These are phyloP conservation scores for Brassica nigra DNA, from an alignment of 345 rosid species.

Conservation along the genomic window DNA sequence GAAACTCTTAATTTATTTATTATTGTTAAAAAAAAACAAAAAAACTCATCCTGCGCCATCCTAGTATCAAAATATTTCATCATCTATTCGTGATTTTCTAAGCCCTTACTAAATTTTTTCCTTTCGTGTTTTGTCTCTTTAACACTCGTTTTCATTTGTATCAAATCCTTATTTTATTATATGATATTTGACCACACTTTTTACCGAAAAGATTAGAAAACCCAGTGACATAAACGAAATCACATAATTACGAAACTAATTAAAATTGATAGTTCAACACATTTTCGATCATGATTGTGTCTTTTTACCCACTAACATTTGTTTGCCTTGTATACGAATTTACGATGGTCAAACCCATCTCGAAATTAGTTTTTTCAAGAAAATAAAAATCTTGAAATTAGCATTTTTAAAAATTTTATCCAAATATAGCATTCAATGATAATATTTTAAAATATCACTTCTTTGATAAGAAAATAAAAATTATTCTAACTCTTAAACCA, in stretches of 20 bases:
- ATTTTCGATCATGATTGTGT: background rate
- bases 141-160: background rate
- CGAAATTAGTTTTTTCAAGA: no score
- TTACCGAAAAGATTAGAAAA: slow-evolving; percentile 1
- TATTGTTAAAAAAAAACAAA: no score
- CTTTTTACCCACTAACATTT: background rate
- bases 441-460: background rate
- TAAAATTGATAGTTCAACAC: background rate
- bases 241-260: background rate
- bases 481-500: no score
- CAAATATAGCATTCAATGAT: background rate
- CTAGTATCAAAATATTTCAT: background rate
- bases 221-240: background rate
- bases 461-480: background rate
- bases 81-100: background rate
- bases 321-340: background rate
- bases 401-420: background rate
- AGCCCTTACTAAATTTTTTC: background rate
- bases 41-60: no score
- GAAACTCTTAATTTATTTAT: no score
- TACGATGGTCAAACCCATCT: background rate
- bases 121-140: background rate
- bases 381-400: background rate
- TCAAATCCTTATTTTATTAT: background rate
- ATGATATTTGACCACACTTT: background rate